Evolutionary conservation across 768 basidiomycete genomes (phyloP), one percentile per base, ranked within the genome.

Genomic region (Boletales sp.): DNA sequence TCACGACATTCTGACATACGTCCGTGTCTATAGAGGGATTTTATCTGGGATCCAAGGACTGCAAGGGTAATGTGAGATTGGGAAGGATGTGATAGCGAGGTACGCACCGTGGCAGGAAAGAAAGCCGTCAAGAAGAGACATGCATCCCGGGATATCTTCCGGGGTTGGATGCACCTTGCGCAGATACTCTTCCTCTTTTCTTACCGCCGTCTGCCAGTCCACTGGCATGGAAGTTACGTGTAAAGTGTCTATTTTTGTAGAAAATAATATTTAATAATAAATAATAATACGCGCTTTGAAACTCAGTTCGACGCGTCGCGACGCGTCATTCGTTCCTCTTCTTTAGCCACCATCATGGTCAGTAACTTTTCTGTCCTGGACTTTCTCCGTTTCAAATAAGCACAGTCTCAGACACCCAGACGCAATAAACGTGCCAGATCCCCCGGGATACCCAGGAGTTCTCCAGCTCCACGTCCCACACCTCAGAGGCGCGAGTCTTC

Each of bases 1-100:
- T 76, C 74, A 0, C 72, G 74, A 69, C 94, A 97, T 47, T 83
- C 79, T 0, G 80, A 70, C 53, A 80, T 74, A 48, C 83, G 78
- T 8, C 95, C 95, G 57, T 86, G 83, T 62, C 95, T 82, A 69
- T 98, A 98, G 46, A 97, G 69, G 2, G 87, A 85, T 59, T 85
- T 87, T 43, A 93, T 67, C 68, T 97, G 95, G 17, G 82, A 78
- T 35, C 83, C 81, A 31, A 94, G 75, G 43, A 83, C 94, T 95
- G 62, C 27, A 18, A 35, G 30, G 43, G 34, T 39, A 11, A 31
- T 47, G 31, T 63, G 49, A 57, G 50, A 46, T 14, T 27, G 24
- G 42, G 39, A 57, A 36, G 51, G 43, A 31, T 10, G 17, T 24
- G 29, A 48, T 15, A 34, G 17, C 18, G 47, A 31, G 8, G 45